A percentile compares a stretch with the other conserved stretches of the same genome.
phyloP scores from a whole-genome alignment of 345 rosid genomes.

The Arabidopsis thaliana region DNA sequence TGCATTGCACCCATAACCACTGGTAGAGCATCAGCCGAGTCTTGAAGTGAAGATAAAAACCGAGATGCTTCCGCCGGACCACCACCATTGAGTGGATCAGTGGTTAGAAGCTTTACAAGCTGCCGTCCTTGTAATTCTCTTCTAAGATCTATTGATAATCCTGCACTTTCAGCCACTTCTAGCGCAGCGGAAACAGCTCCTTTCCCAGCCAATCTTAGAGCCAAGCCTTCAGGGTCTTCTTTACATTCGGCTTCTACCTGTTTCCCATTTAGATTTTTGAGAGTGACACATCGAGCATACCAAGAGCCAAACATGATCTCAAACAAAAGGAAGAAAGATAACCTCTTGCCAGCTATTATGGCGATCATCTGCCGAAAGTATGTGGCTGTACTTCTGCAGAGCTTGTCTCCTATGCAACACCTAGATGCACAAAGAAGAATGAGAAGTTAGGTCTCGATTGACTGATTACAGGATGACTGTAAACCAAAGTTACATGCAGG shows the following conservation, averaged over 20 bases:
- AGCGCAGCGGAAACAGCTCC: constrained; percentile 99
- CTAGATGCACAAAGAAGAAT: constrained; percentile 49
- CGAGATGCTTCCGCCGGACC: constrained; percentile 99
- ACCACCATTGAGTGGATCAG: constrained; percentile 97
- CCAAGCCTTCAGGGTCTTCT: constrained; percentile 96
- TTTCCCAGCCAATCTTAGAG: constrained; percentile 93
- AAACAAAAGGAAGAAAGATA: constrained; percentile 38
- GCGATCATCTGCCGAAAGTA: constrained; percentile 81
- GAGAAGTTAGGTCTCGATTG: constrained; percentile 14
- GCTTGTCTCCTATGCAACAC: constrained; percentile 84
- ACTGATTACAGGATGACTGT: constrained; percentile 7
- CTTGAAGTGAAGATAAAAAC: constrained; percentile 85
- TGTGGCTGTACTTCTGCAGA: constrained; percentile 88
- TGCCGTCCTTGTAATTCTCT: constrained; percentile 96
- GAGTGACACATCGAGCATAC: constrained; percentile 22
- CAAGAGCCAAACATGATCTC: constrained; percentile 33
- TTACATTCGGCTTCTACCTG: constrained; percentile 92
- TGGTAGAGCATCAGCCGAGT: constrained; percentile 90
- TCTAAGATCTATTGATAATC: constrained; percentile 80
- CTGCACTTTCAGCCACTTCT: constrained; percentile 97
- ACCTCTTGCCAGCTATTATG: constrained; percentile 99
- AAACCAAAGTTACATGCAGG: constrained; percentile 6
- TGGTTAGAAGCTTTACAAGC: constrained; percentile 95
- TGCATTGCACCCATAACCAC: constrained; percentile 99
- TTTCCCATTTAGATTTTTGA: constrained; percentile 10